Base-by-base conservation (phyloP, 2,329 filamentous ascomycete genomes). In the Herpotrichia juniperi region DNA sequence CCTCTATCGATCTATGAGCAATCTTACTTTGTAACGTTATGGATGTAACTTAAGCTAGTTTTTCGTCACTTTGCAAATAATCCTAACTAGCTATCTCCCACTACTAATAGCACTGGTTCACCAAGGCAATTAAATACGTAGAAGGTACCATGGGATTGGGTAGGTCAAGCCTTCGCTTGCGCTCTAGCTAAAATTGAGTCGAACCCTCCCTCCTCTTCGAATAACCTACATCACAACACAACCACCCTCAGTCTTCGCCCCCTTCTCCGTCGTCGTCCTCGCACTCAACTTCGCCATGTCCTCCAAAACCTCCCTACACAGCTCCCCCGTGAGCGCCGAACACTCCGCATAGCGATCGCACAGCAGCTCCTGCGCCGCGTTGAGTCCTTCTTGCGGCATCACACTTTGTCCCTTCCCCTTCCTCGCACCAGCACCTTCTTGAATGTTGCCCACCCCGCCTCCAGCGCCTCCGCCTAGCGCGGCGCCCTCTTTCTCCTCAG, bases 311-410 rank as follows among this genome's bases (percentile, higher is more conserved):
- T 87, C 80, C 26, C 74, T 73, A 57, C 85, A 81, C 32, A 87
- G 70, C 69, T 86, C 81, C 2, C 84, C 84, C 5, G 84, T 87
- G 32, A 82, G 31, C 34, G 84, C 83, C 54, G 82, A 85, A 58
- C 84, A 87, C 63, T 87, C 84, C 3, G 83, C 84, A 68, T 87
- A 87, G 30, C 78, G 74, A 74, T 87, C 84, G 66, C 81, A 84
- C 21, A 83, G 75, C 72, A 87, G 80, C 59, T 83, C 80, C 59
- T 85, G 83, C 14, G 84, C 83, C 6, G 83, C 58, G 12, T 69
- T 66, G 6, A 81, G 42, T 2, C 72, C 79, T 58, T 81, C 78
- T 40, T 83, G 69, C 63, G 80, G 74, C 80, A 84, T 72, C 57
- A 83, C 79, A 77, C 60, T 66, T 57, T 59, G 61, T 40, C 67